Conservation (phyloP, 192 early-diverging fungal genomes). For the Backusella liffmaniae region DNA sequence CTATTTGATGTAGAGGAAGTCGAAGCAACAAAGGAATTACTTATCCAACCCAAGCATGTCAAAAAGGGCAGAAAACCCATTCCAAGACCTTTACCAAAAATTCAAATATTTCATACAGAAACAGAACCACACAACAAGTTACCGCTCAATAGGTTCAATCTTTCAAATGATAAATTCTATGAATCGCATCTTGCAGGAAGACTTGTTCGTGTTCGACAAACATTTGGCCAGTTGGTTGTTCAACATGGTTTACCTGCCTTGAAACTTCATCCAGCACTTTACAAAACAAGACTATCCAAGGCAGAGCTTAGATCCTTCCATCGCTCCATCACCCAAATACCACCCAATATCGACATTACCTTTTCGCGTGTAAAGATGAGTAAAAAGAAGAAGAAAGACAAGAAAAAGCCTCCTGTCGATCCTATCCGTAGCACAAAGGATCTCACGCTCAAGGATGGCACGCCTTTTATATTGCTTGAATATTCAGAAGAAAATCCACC, state of each 20-base stretch:
- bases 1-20: conserved; percentile 63
- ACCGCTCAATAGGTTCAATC: conserved; percentile 77
- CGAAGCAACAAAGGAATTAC: conserved; percentile 37
- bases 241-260: conserved; percentile 88
- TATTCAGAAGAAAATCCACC: conserved; percentile 97
- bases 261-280: conserved; percentile 74
- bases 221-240: conserved; percentile 80
- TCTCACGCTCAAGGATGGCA: conserved; percentile 84
- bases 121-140: conserved; percentile 57
- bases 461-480: conserved; percentile 82
- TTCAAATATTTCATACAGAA: conserved; percentile 42
- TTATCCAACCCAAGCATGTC: conserved; percentile 26
- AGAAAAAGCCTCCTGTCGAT: conserved; percentile 64
- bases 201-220: conserved; percentile 79
- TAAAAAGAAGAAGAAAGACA: conserved; percentile 76
- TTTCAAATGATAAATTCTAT: conserved; percentile 88
- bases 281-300: conserved; percentile 80
- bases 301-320: conserved; percentile 88
- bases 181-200: conserved; percentile 65
- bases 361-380: conserved; percentile 76
- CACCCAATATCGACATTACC: conserved; percentile 52
- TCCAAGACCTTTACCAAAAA: conserved; percentile 29
- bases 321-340: conserved; percentile 74
- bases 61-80: conserved; percentile 34
- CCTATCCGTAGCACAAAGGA: conserved; percentile 82